Evolutionary conservation across 1,139 yeast species (phyloP).

Genomic region (Pichia cactophila): DNA sequence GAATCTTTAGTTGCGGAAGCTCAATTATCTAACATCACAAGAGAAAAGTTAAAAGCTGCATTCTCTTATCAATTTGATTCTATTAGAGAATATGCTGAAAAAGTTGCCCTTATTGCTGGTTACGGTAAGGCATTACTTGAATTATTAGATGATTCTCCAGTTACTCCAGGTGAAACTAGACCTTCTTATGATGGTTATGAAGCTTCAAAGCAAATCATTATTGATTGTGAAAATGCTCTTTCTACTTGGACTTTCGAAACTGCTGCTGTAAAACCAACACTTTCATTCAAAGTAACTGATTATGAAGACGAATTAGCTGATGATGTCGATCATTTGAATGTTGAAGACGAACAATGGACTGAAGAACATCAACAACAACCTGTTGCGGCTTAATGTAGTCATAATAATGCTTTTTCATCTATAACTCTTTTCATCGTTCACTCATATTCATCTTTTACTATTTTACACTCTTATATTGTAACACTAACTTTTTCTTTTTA

Average conservation of each 20-base stretch:
- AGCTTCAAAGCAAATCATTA: slow-evolving; percentile 78
- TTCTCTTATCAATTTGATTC: slow-evolving; percentile 81
- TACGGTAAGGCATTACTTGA: slow-evolving; percentile 82
- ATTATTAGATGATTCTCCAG: slow-evolving; percentile 76
- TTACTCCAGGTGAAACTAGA: slow-evolving; percentile 88
- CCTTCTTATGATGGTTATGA: slow-evolving; percentile 84
- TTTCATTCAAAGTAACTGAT: slow-evolving; percentile 66
- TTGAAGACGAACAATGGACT: slow-evolving; percentile 37
- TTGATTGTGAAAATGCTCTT: slow-evolving; percentile 77
- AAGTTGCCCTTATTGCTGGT: slow-evolving; percentile 79
- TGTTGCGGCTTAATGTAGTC: slow-evolving; percentile 20
- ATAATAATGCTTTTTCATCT: background rate
- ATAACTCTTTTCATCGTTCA: background rate
- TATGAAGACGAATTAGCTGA: slow-evolving; percentile 47
- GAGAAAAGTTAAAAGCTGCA: slow-evolving; percentile 82
- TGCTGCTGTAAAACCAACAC: slow-evolving; percentile 74
- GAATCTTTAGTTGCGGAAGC: slow-evolving; percentile 89
- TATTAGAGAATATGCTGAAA: slow-evolving; percentile 74
- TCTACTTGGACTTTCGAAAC: slow-evolving; percentile 78
- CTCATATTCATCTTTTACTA: background rate
- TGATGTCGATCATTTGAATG: slow-evolving; percentile 45
- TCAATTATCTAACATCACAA: slow-evolving; percentile 77
- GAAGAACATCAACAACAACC: slow-evolving; percentile 17
- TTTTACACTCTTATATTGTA: background rate
- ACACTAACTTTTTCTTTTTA: background rate